Base-by-base conservation (phyloP, 2,329 filamentous ascomycete genomes). In the Metarhizium album region DNA sequence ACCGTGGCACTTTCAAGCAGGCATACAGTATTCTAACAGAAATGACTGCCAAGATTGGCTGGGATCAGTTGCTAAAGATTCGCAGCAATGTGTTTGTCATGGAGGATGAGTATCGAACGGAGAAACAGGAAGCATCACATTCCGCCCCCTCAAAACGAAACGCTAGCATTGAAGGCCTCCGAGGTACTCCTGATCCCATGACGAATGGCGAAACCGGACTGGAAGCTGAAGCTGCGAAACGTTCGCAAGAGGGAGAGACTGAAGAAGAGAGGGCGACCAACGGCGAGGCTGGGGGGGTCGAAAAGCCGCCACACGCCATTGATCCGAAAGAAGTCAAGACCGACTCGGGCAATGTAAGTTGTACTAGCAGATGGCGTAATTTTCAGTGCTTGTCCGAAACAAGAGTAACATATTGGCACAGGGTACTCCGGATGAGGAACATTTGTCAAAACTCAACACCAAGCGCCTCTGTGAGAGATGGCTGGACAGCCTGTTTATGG, bases 401-500 rank as follows among this genome's bases (percentile, higher is more conserved):
- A 31, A 14, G 14, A 37, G 40, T 47, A 35, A 48, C 46, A 43
- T 24, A 13, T 23, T 29, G 33, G n/a, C 22, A 9, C 58, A 87
- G 83, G 72, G 72, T 16, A 76, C 83, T 52, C 75, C 80, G 27
- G 78, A 80, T 5, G 83, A 89, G 57, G 79, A 84, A 51, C 78
- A 87, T 58, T 86, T 95, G 59, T 90, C 90, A 6, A 87, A 91
- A 59, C 89, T 98, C 64, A 93, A 94, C 65, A 95, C 96, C 69
- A 98, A 98, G 72, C 85, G 93, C 1, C 80, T 98, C 1, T 98
- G 93, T 63, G 93, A 98, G 69, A 83, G 93, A 59, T 98, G 93
- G 93, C 79, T 98, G 2, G 93, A 98, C 69, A 97, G 95, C 61
- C 78, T 98, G 22, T 98, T 98, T 73, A 98, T 98, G 93, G 93